Evolutionary conservation across 2,329 filamentous ascomycete species (phyloP), one percentile per base, ranked within the genome.

Genomic region (Botrytis sinoallii): DNA sequence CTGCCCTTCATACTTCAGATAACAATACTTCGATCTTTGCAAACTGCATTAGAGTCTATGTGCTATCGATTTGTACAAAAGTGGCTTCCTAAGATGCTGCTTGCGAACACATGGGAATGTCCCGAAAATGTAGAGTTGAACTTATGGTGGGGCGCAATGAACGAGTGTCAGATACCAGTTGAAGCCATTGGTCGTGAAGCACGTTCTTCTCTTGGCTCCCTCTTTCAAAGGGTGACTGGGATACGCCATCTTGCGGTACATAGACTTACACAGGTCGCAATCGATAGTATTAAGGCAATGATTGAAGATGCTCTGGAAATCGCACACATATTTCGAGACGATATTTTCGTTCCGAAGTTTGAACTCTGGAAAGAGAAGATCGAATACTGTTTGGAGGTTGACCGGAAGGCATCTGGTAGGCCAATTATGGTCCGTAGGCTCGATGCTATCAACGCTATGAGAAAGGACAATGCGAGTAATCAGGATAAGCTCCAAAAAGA

Each of bases 221-320:
- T 75, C 6, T 73, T 76, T 42, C 20, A 29, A 14, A 59, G 74
- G 3, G 68, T 70, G 25, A 71, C n/a, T 57, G 46, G 46, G 60
- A 73, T 76, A 63, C 71, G 75, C 35, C 73, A 76, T 64, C 67
- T 71, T 63, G 75, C 74, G 4, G 75, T 76, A 48, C 75, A 76
- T 61, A 72, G 75, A 40, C 67, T 61, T 35, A 70, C 74, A 32
- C 48, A 57, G n/a, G 70, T 75, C 40, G 52, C 74, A 66, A 67
- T 75, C 32, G 29, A 35, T 9, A 74, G 29, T 32, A 60, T 75
- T 12, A 57, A 57, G 46, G 48, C 48, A 35, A 75, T 75, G 72
- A 55, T 75, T 38, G 59, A 29, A 61, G 74, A 75, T 46, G 69
- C 74, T 20, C 67, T 60, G 9, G 61, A 66, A 25, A 48, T 75